Conservation (phyloP, 345 rosid genomes). For the Brassica rapa region DNA sequence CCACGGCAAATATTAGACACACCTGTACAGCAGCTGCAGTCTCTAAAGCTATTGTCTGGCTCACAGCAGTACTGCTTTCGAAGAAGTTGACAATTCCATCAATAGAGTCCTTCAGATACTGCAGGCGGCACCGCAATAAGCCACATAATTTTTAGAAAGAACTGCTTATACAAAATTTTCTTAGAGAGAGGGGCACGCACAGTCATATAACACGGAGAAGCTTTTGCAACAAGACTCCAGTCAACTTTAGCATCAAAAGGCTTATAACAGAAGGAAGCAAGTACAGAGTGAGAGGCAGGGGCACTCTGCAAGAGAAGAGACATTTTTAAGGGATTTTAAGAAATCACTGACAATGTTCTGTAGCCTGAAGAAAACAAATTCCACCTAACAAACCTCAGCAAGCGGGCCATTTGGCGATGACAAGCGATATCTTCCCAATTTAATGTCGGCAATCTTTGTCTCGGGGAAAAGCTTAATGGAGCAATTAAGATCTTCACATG, state of each 20-base stretch:
- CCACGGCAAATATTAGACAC: conserved; percentile 32
- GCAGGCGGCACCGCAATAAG: conserved; percentile 39
- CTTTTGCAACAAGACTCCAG: conserved; percentile 94
- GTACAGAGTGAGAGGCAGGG: conserved; percentile 63
- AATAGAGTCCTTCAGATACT: conserved; percentile 91
- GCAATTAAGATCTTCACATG: conserved; percentile 80
- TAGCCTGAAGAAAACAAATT: conserved; percentile 11
- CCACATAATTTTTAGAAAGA: neutral
- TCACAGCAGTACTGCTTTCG: conserved; percentile 74
- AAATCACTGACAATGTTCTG: conserved; percentile 24
- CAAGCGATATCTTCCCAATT: conserved; percentile 81
- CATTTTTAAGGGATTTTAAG: conserved; percentile 2
- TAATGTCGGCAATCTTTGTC: conserved; percentile 79
- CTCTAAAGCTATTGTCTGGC: conserved; percentile 92
- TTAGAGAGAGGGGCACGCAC: conserved; percentile 50
- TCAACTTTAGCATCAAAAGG: conserved; percentile 94
- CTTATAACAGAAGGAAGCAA: conserved; percentile 84
- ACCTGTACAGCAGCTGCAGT: conserved; percentile 99
- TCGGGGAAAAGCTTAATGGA: conserved; percentile 86
- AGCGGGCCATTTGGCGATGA: conserved; percentile 92
- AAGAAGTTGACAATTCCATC: conserved; percentile 77
- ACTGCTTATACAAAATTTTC: conserved; percentile 10
- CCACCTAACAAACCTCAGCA: conserved; percentile 67
- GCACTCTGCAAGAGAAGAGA: conserved; percentile 77
- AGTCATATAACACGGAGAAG: conserved; percentile 96